phyloP scores from a whole-genome alignment of 1,139 yeast species.

The Sporopachydermia cereana region DNA sequence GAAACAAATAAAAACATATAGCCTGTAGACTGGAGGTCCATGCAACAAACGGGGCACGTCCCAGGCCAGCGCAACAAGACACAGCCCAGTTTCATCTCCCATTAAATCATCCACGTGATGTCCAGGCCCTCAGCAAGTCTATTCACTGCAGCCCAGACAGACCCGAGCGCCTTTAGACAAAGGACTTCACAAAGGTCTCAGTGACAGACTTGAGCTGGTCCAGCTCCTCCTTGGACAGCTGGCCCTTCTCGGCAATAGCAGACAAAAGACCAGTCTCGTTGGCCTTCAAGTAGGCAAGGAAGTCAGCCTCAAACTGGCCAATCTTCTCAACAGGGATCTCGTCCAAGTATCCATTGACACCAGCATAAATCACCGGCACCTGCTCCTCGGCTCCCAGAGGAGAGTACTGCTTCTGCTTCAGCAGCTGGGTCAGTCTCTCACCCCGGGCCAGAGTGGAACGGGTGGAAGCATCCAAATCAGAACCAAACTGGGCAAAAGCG shows the following conservation, averaged over 20 bases:
- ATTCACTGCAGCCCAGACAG: no score
- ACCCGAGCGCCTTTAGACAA: constrained; percentile 25
- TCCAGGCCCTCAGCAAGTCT: no score
- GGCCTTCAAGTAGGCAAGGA: constrained; percentile 83
- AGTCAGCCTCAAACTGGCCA: constrained; percentile 85
- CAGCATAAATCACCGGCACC: constrained; percentile 97
- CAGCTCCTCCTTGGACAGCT: constrained; percentile 77
- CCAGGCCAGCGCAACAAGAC: not conserved
- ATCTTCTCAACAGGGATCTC: constrained; percentile 74
- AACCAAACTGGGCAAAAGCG: constrained; percentile 99
- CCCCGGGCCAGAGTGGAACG: constrained; percentile 99
- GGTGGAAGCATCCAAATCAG: constrained; percentile 99
- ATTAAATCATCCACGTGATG: not conserved
- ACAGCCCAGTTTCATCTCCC: constrained; percentile 3
- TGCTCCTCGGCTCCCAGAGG: constrained; percentile 99
- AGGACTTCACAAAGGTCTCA: constrained; percentile 84
- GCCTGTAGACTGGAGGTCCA: not conserved
- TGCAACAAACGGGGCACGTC: no score
- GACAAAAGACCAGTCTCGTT: constrained; percentile 77
- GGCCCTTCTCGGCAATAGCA: constrained; percentile 83
- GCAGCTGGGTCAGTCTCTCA: constrained; percentile 99
- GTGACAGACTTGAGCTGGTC: constrained; percentile 84
- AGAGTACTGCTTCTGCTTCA: constrained; percentile 94
- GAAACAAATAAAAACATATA: constrained; percentile 5
- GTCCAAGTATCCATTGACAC: constrained; percentile 99